These are phyloP conservation scores for Beta corolliflora DNA, from an alignment of 179 eudicot species.

Conservation along the genomic window DNA sequence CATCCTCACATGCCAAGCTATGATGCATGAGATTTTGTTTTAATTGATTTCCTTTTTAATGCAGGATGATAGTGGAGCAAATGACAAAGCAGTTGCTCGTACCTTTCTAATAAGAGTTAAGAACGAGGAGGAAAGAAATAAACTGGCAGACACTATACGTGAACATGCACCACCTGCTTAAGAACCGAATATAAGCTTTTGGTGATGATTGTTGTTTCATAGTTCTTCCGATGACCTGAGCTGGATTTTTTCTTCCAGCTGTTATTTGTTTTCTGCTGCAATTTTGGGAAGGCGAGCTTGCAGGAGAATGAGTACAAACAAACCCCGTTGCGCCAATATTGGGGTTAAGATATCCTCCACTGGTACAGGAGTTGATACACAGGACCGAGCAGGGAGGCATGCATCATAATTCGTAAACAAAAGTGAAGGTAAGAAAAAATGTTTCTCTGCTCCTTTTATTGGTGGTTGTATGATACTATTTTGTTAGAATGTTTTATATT, in stretches of 20 bases:
- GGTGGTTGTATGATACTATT: slow-evolving; percentile 4
- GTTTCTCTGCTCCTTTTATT: background rate
- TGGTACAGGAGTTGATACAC: slow-evolving; percentile 1
- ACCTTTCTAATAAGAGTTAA: slow-evolving; percentile 75
- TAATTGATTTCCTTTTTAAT: slow-evolving; percentile 9
- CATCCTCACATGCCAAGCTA: too few relatives aligned
- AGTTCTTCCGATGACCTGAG: slow-evolving; percentile 12
- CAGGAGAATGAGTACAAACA: slow-evolving; percentile 17
- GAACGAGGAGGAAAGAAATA: slow-evolving; percentile 73
- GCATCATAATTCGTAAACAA: slow-evolving; percentile 8
- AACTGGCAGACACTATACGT: slow-evolving; percentile 70
- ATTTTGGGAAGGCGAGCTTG: slow-evolving; percentile 33
- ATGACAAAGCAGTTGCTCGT: slow-evolving; percentile 55
- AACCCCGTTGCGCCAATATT: slow-evolving; percentile 12
- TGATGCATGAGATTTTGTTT: too few relatives aligned
- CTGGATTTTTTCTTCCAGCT: slow-evolving; percentile 18
- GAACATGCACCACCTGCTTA: slow-evolving; percentile 76
- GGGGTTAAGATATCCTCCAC: background rate
- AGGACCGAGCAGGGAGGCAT: slow-evolving; percentile 1
- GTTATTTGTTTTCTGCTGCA: slow-evolving; percentile 27
- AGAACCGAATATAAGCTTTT: slow-evolving; percentile 6
- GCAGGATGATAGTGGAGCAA: slow-evolving; percentile 60
- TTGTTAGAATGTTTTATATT: slow-evolving; percentile 13
- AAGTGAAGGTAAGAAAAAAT: slow-evolving; percentile 6
- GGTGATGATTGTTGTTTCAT: slow-evolving; percentile 1